Conservation (phyloP, 768 basidiomycete genomes). For the Russula olivacea region DNA sequence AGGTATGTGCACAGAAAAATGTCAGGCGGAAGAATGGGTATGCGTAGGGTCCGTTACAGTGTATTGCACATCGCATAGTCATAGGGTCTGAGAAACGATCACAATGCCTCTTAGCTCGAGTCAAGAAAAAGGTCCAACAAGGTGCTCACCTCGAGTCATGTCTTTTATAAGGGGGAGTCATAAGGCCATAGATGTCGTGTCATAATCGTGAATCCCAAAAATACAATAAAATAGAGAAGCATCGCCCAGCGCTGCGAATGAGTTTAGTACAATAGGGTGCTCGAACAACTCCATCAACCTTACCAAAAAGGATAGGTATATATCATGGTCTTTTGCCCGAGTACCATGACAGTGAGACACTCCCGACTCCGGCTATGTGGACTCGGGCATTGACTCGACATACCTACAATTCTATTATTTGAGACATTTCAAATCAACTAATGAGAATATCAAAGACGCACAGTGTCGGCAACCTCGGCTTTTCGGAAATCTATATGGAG, state of each 20-base stretch:
- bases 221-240: slow-evolving; percentile 17
- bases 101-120: background rate
- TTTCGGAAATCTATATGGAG: slow-evolving; percentile 70
- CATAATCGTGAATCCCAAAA: slow-evolving; percentile 20
- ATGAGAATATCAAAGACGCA: slow-evolving; percentile 33
- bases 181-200: slow-evolving; percentile 22
- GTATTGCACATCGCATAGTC: slow-evolving; percentile 16
- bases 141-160: slow-evolving; percentile 2
- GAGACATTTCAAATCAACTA: slow-evolving; percentile 6
- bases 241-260: slow-evolving; percentile 9
- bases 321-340: slow-evolving; percentile 44
- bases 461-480: slow-evolving; percentile 75
- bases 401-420: slow-evolving; percentile 41
- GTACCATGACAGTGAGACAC: slow-evolving; percentile 72
- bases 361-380: slow-evolving; percentile 67
- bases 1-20: slow-evolving; percentile 17
- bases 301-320: background rate
- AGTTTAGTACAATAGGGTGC: background rate
- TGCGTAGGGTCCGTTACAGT: slow-evolving; percentile 18
- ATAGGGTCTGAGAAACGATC: background rate
- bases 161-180: slow-evolving; percentile 2
- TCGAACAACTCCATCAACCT: background rate
- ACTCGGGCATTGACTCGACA: slow-evolving; percentile 75
- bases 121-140: background rate
- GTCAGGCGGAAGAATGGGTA: background rate